A percentile compares a stretch with the other conserved stretches of the same genome.
phyloP scores from a whole-genome alignment of 305 asterid genomes.

The Vinca major region DNA sequence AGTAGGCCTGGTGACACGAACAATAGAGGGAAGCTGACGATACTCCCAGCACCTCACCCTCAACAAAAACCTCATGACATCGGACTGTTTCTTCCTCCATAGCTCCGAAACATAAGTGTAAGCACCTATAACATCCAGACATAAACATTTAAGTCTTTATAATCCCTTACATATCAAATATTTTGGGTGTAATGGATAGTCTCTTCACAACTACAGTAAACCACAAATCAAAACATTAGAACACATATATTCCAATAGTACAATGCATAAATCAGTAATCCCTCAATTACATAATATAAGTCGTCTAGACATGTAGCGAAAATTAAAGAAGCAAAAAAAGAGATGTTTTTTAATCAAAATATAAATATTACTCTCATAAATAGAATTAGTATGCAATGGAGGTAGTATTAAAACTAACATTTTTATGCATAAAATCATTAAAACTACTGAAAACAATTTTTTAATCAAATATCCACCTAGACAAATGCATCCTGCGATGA shows the following conservation, averaged over 20 bases:
- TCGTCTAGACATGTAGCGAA: too few species aligned
- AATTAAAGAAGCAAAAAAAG: too few species aligned
- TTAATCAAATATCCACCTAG: neutral
- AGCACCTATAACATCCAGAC: constrained; percentile 11
- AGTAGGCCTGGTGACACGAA: constrained; percentile 24
- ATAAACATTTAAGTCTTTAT: neutral
- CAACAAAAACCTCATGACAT: constrained; percentile 26
- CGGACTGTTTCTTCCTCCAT: constrained; percentile 25
- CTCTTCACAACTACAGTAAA: too few species aligned
- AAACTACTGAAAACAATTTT: neutral
- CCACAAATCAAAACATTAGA: neutral
- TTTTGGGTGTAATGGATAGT: neutral
- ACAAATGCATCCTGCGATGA: too few species aligned
- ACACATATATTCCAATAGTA: neutral
- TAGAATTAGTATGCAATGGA: too few species aligned
- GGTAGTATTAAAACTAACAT: neutral
- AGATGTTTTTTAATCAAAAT: too few species aligned
- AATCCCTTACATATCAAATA: neutral
- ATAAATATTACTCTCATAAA: too few species aligned
- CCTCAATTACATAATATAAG: too few species aligned
- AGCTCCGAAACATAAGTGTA: constrained; percentile 25
- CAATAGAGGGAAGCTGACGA: constrained; percentile 28
- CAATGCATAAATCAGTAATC: neutral
- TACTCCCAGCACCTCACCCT: constrained; percentile 27
- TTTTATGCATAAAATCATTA: neutral